These are phyloP conservation scores for Pleurotus giganteus DNA, from an alignment of 768 basidiomycete genomes.

Conservation along the genomic window DNA sequence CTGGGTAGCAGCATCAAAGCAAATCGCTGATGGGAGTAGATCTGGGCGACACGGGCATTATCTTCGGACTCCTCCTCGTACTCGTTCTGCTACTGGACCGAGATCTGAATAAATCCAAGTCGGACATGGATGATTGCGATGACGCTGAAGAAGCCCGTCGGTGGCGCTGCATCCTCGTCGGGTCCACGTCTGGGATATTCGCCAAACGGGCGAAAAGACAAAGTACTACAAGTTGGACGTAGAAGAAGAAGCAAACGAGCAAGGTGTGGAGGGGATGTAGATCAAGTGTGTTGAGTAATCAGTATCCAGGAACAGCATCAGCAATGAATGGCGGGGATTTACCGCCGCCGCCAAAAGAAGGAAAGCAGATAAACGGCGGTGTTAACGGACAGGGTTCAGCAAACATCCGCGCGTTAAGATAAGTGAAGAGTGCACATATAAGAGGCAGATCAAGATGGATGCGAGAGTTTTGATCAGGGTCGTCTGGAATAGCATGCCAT, in stretches of 20 bases:
- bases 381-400: background rate
- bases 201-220: conserved; percentile 77
- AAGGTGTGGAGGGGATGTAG: too few species aligned
- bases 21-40: background rate
- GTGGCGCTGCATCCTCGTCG: conserved; percentile 74
- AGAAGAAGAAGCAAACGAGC: too few species aligned
- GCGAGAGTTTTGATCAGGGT: too few species aligned
- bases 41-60: conserved; percentile 15
- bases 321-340: background rate
- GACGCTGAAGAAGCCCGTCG: conserved; percentile 76
- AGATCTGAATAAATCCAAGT: conserved; percentile 35
- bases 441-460: background rate
- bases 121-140: conserved; percentile 47
- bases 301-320: background rate
- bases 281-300: too few species aligned
- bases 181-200: conserved; percentile 72
- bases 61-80: conserved; percentile 30
- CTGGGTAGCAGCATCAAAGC: too few species aligned
- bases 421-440: background rate
- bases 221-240: conserved; percentile 47
- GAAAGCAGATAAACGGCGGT: background rate
- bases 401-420: background rate
- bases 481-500: background rate
- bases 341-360: background rate
- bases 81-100: conserved; percentile 41